These are phyloP conservation scores for Camellia sinensis DNA, from an alignment of 148 eudicot species.

Conservation along the genomic window DNA sequence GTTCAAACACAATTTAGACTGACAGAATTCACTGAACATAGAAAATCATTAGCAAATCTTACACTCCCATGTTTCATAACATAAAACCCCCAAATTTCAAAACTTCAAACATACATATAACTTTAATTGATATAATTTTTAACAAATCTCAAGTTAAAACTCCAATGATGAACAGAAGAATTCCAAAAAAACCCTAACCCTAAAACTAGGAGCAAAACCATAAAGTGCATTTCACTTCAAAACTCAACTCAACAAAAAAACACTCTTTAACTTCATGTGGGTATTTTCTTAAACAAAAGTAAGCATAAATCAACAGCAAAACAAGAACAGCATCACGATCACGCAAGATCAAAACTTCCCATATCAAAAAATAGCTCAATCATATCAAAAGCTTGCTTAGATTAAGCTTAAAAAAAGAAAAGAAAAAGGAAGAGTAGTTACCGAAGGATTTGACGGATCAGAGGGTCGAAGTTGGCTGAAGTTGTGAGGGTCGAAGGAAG, in stretches of 20 bases:
- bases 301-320: conserved; percentile 4
- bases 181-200: conserved; percentile 7
- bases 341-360: background rate
- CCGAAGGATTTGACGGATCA: conserved; percentile 78
- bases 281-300: background rate
- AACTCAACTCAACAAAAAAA: conserved; percentile 1
- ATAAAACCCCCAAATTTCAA: background rate
- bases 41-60: background rate
- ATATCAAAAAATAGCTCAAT: background rate
- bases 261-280: background rate
- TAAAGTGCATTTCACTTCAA: conserved; percentile 15
- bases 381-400: background rate
- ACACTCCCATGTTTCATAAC: background rate
- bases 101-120: background rate
- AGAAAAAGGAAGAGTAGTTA: conserved; percentile 23
- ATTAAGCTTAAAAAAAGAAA: background rate
- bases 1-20: background rate
- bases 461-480: conserved; percentile 85
- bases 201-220: background rate
- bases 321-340: background rate
- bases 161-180: background rate
- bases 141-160: background rate
- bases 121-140: no score
- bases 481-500: conserved; percentile 77
- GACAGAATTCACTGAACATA: background rate